Evolutionary conservation across 257 asterid genomes (phyloP).

Genomic region (Solanum sejunctum): DNA sequence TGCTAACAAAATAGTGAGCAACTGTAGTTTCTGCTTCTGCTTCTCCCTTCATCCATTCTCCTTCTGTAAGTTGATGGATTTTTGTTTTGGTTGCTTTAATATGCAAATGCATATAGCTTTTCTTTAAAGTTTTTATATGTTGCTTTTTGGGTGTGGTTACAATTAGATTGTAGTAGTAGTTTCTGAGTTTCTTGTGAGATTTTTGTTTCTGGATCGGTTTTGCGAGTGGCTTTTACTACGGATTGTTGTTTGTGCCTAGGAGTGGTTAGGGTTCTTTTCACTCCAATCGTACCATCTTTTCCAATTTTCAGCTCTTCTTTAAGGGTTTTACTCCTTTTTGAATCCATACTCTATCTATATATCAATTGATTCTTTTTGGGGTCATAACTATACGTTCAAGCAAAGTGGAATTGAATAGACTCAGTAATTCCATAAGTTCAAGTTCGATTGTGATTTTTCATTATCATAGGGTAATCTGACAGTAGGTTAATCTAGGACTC

Average conservation of each 20-base stretch:
- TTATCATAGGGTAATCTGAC: neutral
- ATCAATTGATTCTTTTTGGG: neutral
- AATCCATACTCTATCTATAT: neutral
- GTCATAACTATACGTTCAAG: neutral
- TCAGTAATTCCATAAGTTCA: neutral
- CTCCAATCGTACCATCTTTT: neutral
- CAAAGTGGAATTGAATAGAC: neutral
- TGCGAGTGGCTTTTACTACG: neutral
- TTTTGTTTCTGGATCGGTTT: neutral
- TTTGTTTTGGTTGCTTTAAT: neutral
- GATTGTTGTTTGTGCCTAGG: neutral
- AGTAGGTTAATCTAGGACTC: neutral
- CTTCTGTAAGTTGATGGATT: neutral
- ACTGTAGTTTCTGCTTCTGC: neutral
- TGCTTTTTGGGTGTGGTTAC: neutral
- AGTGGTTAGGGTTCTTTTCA: neutral
- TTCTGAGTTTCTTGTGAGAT: neutral
- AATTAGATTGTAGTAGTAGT: neutral
- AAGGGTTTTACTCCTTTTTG: neutral
- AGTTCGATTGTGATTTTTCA: neutral
- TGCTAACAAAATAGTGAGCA: neutral
- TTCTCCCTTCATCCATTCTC: neutral
- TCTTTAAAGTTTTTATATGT: neutral
- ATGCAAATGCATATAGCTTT: neutral
- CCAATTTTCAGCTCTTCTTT: neutral